Conservation (phyloP, 768 basidiomycete species). For the Termitomyces sp. region DNA sequence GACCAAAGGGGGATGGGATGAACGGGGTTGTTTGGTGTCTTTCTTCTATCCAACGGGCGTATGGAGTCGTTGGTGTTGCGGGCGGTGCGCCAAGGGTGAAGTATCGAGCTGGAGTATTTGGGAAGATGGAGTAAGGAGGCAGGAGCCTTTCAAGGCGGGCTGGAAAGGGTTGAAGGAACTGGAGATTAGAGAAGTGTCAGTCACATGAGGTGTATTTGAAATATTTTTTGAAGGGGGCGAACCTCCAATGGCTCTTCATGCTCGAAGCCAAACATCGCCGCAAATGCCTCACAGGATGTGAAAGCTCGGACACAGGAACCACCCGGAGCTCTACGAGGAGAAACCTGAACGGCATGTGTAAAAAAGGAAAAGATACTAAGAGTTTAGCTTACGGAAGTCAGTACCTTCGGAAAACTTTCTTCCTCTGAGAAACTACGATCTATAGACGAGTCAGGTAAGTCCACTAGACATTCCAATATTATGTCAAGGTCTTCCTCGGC, state of each 20-base stretch:
- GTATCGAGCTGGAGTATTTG: background rate
- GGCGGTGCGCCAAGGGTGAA: background rate
- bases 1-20: background rate
- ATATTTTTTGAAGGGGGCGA: background rate
- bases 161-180: background rate
- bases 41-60: background rate
- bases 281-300: background rate
- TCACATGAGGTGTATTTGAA: background rate
- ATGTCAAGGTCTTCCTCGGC: background rate
- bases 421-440: background rate
- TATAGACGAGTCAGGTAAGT: background rate
- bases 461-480: background rate
- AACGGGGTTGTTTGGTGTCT: background rate
- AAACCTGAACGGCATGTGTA: background rate
- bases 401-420: background rate
- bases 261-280: background rate
- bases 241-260: background rate
- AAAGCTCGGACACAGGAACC: background rate
- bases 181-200: background rate
- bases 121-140: background rate
- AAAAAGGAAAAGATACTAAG: background rate
- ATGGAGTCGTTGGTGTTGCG: slow-evolving; percentile 1
- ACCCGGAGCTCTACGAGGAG: background rate
- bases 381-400: background rate
- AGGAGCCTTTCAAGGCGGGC: background rate